phyloP scores from a whole-genome alignment of 208 protist genomes.

The Trypanosoma conorhini region DNA sequence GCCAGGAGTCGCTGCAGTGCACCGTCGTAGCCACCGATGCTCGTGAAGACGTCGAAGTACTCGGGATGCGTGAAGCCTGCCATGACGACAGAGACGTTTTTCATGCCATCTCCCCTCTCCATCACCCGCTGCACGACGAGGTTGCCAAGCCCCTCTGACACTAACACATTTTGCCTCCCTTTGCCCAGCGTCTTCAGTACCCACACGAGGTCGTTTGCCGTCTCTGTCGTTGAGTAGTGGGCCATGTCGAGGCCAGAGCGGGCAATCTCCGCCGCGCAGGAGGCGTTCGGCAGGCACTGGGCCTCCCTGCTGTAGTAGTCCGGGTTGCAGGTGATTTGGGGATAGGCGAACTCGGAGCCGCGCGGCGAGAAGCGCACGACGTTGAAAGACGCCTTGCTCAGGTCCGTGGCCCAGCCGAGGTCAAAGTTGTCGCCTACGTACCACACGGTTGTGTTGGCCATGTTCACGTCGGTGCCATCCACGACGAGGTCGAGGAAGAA shows the following conservation, averaged over 20 bases:
- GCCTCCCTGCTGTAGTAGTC: slow-evolving; percentile 1
- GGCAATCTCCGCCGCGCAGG: slow-evolving; percentile 38
- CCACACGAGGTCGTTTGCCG: slow-evolving; percentile 47
- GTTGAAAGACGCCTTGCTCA: slow-evolving; percentile 32
- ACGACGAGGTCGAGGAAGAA: slow-evolving; percentile 34
- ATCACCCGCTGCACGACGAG: slow-evolving; percentile 42
- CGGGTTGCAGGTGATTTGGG: slow-evolving; percentile 27
- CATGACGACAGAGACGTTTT: slow-evolving; percentile 35
- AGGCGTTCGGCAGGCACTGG: slow-evolving; percentile 38
- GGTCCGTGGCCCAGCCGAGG: slow-evolving; percentile 21
- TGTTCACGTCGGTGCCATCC: slow-evolving; percentile 11
- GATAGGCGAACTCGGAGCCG: slow-evolving; percentile 34
- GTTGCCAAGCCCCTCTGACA: slow-evolving; percentile 46
- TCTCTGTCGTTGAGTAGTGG: slow-evolving; percentile 39
- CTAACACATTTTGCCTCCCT: slow-evolving; percentile 39
- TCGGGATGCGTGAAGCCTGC: slow-evolving; percentile 44
- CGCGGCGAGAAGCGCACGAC: slow-evolving; percentile 55
- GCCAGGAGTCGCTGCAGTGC: slow-evolving; percentile 41
- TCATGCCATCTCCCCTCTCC: slow-evolving; percentile 8
- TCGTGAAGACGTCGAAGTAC: slow-evolving; percentile 36
- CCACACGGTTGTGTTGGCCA: slow-evolving; percentile 41
- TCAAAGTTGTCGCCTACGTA: slow-evolving; percentile 43
- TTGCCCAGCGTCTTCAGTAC: slow-evolving; percentile 32
- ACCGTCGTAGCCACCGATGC: slow-evolving; percentile 29
- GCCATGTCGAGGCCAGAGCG: slow-evolving; percentile 26